Evolutionary conservation across 768 basidiomycete species (phyloP).

Genomic region (Cystofilobasidium bisporidii): DNA sequence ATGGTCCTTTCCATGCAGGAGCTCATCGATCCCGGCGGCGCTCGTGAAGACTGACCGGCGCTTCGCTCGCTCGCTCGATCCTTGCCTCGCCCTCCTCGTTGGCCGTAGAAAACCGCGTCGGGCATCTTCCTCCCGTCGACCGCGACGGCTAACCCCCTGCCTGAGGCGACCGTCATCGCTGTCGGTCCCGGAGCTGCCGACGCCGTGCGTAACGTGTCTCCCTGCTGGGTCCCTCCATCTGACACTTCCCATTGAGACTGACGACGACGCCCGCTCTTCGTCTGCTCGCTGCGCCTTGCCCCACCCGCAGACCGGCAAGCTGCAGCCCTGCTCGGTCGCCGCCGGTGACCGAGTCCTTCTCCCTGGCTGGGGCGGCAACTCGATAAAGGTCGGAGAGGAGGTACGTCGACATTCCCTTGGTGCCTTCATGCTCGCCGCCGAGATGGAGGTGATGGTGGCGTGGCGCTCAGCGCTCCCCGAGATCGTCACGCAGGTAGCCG

Average conservation of each 20-base stretch:
- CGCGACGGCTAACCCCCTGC: conserved; percentile 71
- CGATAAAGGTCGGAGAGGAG: conserved; percentile 95
- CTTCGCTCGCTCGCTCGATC: not conserved
- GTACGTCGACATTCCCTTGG: too few species aligned
- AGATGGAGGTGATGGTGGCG: too few species aligned
- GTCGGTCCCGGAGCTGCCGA: conserved; percentile 88
- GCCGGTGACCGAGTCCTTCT: conserved; percentile 86
- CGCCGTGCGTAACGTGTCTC: conserved; percentile 43
- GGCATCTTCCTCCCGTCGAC: conserved; percentile 95
- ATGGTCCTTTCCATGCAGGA: not conserved
- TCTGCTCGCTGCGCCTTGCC: too few species aligned
- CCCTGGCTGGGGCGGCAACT: conserved; percentile 91
- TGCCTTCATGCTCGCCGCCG: too few species aligned
- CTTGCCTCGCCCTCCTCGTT: not conserved
- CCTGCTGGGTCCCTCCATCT: not conserved
- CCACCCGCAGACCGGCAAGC: conserved; percentile 49
- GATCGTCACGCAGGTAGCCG: too few species aligned
- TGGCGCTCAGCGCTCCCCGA: too few species aligned
- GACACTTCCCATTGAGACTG: too few species aligned
- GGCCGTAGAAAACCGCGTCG: conserved; percentile 80
- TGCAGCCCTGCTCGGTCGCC: conserved; percentile 67
- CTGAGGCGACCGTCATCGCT: conserved; percentile 92
- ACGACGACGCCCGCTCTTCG: too few species aligned
- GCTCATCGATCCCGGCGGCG: too few species aligned
- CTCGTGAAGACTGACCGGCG: not conserved